Evolutionary conservation across 768 basidiomycete genomes (phyloP).

Genomic region (Termitomyces sp.): DNA sequence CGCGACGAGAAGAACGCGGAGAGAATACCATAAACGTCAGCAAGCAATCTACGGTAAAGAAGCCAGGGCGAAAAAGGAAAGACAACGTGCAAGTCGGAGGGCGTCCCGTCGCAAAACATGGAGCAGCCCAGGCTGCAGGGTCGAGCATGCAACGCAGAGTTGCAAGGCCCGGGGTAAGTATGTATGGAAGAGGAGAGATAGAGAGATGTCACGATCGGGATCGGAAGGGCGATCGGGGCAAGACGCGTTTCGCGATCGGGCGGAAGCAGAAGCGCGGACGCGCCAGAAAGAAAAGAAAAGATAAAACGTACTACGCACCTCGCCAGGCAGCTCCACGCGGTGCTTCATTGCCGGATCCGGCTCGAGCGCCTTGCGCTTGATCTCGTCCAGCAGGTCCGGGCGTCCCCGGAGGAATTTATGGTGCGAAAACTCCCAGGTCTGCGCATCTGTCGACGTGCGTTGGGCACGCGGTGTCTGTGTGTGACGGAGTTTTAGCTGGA

Average conservation of each 20-base stretch:
- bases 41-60: constrained; percentile 1
- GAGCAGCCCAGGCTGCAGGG: no score
- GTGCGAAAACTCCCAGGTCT: constrained; percentile 89
- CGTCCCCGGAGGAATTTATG: constrained; percentile 80
- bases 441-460: constrained; percentile 74
- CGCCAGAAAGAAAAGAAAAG: no score
- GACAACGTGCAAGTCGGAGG: not conserved
- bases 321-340: constrained; percentile 77
- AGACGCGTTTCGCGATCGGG: not conserved
- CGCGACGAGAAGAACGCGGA: no score
- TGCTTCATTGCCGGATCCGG: constrained; percentile 70
- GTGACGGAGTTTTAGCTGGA: not conserved
- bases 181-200: no score
- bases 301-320: no score
- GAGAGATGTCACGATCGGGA: constrained; percentile 1
- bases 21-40: not conserved
- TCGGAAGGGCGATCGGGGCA: not conserved
- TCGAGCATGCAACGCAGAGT: no score
- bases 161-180: no score
- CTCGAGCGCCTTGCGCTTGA: constrained; percentile 82
- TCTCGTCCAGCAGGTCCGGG: constrained; percentile 78
- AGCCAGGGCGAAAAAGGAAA: constrained; percentile 6
- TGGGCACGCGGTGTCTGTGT: constrained; percentile 76
- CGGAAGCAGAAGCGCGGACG: constrained; percentile 11
- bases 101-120: not conserved